Percentiles rank a stretch among this genome's conserved stretches.
These are phyloP conservation scores for Corymbia maculata DNA, from an alignment of 345 rosid species.

Conservation along the genomic window DNA sequence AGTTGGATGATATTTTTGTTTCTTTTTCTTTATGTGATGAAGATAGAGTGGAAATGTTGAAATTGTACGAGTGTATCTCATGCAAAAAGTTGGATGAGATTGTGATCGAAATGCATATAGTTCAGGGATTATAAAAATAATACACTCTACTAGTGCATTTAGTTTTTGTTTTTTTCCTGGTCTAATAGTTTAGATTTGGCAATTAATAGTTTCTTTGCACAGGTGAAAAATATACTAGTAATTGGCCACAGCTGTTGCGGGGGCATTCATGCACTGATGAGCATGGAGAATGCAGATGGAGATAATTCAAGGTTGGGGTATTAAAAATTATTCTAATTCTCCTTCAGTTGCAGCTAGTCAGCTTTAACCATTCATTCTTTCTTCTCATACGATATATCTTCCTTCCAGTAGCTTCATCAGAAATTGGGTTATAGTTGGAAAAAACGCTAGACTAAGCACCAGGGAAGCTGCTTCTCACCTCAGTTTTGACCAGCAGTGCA, in stretches of 20 bases:
- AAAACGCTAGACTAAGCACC: slow-evolving; percentile 63
- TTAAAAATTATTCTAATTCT: background rate
- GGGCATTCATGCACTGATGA: slow-evolving; percentile 93
- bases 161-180: background rate
- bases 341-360: background rate
- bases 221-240: slow-evolving; percentile 90
- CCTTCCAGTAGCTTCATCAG: slow-evolving; percentile 64
- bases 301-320: slow-evolving; percentile 53
- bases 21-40: background rate
- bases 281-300: slow-evolving; percentile 49
- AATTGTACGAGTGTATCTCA: background rate
- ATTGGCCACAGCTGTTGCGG: slow-evolving; percentile 96
- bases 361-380: background rate
- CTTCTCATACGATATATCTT: background rate
- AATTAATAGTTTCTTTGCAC: slow-evolving; percentile 4
- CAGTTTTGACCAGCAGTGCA: slow-evolving; percentile 77
- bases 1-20: background rate
- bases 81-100: background rate
- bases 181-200: background rate
- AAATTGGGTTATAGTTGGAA: slow-evolving; percentile 79
- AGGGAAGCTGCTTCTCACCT: slow-evolving; percentile 53
- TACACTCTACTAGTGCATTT: background rate
- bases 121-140: background rate
- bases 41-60: background rate
- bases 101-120: background rate